Evolutionary conservation across 331 rosid species (phyloP), one percentile per base, ranked within the genome.

Genomic region (Saraca asoca): DNA sequence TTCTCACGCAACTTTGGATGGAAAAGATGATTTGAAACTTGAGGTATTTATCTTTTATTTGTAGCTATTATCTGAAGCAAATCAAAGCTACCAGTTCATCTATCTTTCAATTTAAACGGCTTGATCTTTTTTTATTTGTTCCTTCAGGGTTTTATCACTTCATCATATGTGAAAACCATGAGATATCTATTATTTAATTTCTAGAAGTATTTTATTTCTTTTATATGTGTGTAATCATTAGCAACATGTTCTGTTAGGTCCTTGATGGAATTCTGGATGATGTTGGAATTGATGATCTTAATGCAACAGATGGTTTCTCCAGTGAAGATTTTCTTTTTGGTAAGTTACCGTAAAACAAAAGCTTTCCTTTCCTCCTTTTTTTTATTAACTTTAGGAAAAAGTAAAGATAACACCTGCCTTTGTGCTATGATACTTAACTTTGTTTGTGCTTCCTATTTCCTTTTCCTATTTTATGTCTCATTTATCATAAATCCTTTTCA

Each of bases 251-350:
- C 64, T 84, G 64, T 75, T 74, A 94, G 99, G 99, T 71, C 75
- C 91, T 88, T 73, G 97, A 90, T 69, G 91, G 86, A 69, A 82
- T 91, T 68, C 87, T 91, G 80, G 92, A 85, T 82, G 92, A 85
- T 80, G 81, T 87, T 38, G 89, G 86, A 74, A 91, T 88, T 35
- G 84, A 71, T 59, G 91, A 79, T 80, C 75, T 88, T 77, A 80
- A 80, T 75, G 91, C 82, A 49, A 66, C 84, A 54, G 79, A 75
- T 75, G 86, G 74, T 49, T 89, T 90, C 76, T 61, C 88, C 2
- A 69, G 76, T 68, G 95, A 81, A 69, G 97, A 87, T 78, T 86
- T 76, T 80, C 86, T 94, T 72, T 83, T 85, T 69, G 95, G 95
- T 86, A 77, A 67, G 43, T n/a, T 24, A 24, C 31, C 1, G 3